These are phyloP conservation scores for Crassisporium funariophilum DNA, from an alignment of 768 basidiomycete genomes.

Conservation along the genomic window DNA sequence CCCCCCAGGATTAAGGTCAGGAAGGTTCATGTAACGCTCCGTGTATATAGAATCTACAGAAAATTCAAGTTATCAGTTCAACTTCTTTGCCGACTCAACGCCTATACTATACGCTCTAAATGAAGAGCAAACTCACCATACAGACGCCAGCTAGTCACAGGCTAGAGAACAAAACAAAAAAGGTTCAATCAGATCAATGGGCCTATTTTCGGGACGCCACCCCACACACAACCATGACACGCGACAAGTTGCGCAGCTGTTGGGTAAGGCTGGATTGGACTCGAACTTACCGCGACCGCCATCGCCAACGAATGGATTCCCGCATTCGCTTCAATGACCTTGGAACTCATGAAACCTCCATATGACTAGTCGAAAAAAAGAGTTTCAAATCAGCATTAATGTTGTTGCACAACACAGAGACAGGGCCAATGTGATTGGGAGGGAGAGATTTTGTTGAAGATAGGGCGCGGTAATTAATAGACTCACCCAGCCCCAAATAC, in stretches of 20 bases:
- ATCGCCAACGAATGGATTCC: constrained; percentile 90
- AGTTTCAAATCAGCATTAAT: background rate
- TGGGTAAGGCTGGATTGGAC: background rate
- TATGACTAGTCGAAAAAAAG: constrained; percentile 64
- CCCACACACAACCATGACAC: background rate
- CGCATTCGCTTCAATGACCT: constrained; percentile 88
- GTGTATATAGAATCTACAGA: constrained; percentile 89
- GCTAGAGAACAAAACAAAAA: constrained; percentile 54
- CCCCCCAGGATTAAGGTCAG: constrained; percentile 76
- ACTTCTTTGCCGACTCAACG: no score
- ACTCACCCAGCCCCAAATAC: constrained; percentile 97
- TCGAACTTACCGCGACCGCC: constrained; percentile 70
- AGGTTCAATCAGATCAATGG: constrained; percentile 1
- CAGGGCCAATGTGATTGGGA: no score
- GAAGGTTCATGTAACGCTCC: constrained; percentile 94
- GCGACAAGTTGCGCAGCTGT: background rate
- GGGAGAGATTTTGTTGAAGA: background rate
- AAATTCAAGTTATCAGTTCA: constrained; percentile 8
- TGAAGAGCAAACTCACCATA: constrained; percentile 56
- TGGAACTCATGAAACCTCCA: constrained; percentile 94
- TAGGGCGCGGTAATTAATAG: constrained; percentile 1
- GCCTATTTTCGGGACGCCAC: background rate
- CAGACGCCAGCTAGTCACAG: constrained; percentile 85
- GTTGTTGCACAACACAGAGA: no score
- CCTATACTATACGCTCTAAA: background rate